Percentiles rank a stretch among this genome's conserved stretches.
phyloP scores from a whole-genome alignment of 139 green algal species.

The Chlorella sp. region DNA sequence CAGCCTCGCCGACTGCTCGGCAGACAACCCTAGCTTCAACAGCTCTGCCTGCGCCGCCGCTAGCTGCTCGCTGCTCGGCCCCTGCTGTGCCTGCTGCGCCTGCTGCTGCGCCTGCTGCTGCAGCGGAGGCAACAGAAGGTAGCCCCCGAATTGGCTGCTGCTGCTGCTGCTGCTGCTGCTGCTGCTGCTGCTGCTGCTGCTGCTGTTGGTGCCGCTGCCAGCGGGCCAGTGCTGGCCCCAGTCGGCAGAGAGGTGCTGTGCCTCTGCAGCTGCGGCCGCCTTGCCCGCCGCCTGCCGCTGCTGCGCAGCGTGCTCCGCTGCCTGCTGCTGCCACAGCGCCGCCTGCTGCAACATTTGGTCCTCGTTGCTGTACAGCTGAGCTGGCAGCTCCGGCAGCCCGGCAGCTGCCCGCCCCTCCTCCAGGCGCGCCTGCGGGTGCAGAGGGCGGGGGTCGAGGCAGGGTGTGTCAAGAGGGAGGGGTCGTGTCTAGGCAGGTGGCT shows the following conservation, averaged over 20 bases:
- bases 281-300: not conserved
- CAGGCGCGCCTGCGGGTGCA: slow-evolving; percentile 30
- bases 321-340: slow-evolving; percentile 13
- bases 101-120: not conserved
- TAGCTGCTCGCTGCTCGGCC: not conserved
- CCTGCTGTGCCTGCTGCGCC: not conserved
- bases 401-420: not conserved
- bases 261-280: not conserved
- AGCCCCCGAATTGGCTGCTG: not conserved
- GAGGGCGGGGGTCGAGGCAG: not conserved
- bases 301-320: not conserved
- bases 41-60: not conserved
- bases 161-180: not conserved
- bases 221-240: not conserved
- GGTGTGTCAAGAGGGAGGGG: not conserved
- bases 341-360: slow-evolving; percentile 29
- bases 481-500: no score
- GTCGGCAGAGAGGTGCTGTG: not conserved
- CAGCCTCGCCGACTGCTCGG: not conserved
- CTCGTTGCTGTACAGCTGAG: slow-evolving; percentile 27
- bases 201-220: not conserved
- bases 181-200: not conserved
- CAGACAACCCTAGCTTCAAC: not conserved
- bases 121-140: not conserved
- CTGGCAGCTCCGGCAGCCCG: slow-evolving; percentile 2